Evolutionary conservation across 306 rosid genomes (phyloP), one percentile per base, ranked within the genome.

Genomic region (Cucumis cinereus): DNA sequence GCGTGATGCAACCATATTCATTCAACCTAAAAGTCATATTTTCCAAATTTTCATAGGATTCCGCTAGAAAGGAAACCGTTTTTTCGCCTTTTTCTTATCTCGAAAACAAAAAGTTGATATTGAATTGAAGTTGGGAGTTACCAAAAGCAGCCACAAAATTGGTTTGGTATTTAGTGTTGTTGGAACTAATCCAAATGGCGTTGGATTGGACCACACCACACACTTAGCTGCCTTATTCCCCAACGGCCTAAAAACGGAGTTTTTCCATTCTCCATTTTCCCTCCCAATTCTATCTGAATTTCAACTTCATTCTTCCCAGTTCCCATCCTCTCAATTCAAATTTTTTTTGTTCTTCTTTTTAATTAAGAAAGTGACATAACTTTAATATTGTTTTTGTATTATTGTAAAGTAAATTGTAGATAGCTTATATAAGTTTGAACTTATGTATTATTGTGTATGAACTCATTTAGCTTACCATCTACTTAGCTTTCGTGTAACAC

Each of bases 191-290:
- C 63, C 63, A 58, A 23, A 10, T 11, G 69, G 69, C 69, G 1
- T 66, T 66, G 73, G 52, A 4, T 66, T 66, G 73, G 52, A 66
- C 73, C 73, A 66, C 73, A 66, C 73, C 28, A 0, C 16, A n/a
- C 43, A 36, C 40, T 60, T 60, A 24, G 17, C 16, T 49, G 52
- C 9, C 54, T 49, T 15, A 15, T 4, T 30, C 9, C 9, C 23
- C 75, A 69, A 69, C 75, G 75, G 75, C 75, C 40, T 23, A 11
- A 45, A 69, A 69, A 69, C 57, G 57, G 57, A 3, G 75, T 69
- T 45, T 45, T 45, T 3, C 11, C 11, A 9, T 45, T 45, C 4
- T 69, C 11, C 10, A 23, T 3, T 69, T 69, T 69, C 57, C 75
- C 75, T 69, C 75, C 56, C 56, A 69, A 69, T 20, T 68, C 55